phyloP scores from a whole-genome alignment of 2,329 filamentous ascomycete species.

The Phoma sp. region DNA sequence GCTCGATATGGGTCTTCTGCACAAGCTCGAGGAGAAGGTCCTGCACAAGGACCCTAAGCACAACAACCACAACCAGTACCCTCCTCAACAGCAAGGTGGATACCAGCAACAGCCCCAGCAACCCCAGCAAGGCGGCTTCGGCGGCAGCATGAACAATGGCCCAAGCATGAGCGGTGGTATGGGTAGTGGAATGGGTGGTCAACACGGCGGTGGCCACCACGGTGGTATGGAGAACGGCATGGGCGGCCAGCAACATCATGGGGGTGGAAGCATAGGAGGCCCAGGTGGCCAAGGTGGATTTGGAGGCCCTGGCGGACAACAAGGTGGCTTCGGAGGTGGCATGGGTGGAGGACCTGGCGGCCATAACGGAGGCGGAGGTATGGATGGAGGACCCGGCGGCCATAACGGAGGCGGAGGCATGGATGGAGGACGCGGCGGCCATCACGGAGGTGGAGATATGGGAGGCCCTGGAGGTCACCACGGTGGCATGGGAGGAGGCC shows the following conservation, averaged over 20 bases:
- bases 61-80: not conserved
- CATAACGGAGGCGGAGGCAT: not conserved
- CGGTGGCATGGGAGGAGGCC: not conserved
- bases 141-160: not conserved
- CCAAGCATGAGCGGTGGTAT: slow-evolving; percentile 1
- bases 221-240: not conserved
- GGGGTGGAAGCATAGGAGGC: not conserved
- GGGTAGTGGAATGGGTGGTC: not conserved
- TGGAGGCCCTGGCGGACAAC: not conserved
- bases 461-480: not conserved
- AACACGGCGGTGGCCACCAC: not conserved
- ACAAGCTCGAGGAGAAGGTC: slow-evolving; percentile 8
- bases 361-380: not conserved
- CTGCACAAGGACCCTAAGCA: slow-evolving; percentile 4
- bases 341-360: not conserved
- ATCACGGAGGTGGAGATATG: not conserved
- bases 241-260: not conserved
- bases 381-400: not conserved
- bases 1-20: not conserved
- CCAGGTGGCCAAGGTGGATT: not conserved
- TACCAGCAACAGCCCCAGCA: not conserved
- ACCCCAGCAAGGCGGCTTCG: not conserved
- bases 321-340: not conserved
- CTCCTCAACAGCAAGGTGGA: not conserved
- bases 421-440: not conserved